A percentile compares a stretch with the other conserved stretches of the same genome.
Conservation (phyloP, 257 asterid genomes). For the Scutellaria baicalensis region DNA sequence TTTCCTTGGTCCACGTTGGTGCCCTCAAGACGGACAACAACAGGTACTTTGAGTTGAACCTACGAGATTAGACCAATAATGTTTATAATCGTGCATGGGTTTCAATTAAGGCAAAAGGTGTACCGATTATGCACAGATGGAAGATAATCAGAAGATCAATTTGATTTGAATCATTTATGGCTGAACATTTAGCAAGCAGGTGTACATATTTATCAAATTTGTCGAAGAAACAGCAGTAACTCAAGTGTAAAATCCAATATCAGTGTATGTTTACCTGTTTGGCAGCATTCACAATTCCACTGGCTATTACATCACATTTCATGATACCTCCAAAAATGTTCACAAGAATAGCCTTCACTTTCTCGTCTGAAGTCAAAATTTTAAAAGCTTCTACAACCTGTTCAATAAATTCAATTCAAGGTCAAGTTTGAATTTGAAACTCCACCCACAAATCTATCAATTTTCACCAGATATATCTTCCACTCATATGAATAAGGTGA, state of each 20-base stretch:
- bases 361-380: conserved; percentile 91
- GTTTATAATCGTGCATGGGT: conserved; percentile 2
- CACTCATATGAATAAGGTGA: not conserved
- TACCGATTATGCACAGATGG: not conserved
- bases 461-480: not conserved
- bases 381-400: conserved; percentile 99
- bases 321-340: conserved; percentile 98
- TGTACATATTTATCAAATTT: not conserved
- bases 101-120: not conserved
- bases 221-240: not conserved
- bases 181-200: not conserved
- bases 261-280: conserved; percentile 42
- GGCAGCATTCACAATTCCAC: conserved; percentile 99
- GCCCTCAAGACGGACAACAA: conserved; percentile 94
- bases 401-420: conserved; percentile 12
- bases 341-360: conserved; percentile 94
- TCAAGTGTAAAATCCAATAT: not conserved
- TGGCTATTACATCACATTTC: conserved; percentile 97
- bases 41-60: conserved; percentile 94
- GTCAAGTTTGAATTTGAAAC: conserved; percentile 4
- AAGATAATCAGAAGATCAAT: not conserved
- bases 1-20: conserved; percentile 95
- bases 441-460: not conserved
- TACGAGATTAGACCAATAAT: conserved; percentile 17
- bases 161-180: not conserved